These are phyloP conservation scores for Mallotus japonicus DNA, from an alignment of 441 rosid species.

Conservation along the genomic window DNA sequence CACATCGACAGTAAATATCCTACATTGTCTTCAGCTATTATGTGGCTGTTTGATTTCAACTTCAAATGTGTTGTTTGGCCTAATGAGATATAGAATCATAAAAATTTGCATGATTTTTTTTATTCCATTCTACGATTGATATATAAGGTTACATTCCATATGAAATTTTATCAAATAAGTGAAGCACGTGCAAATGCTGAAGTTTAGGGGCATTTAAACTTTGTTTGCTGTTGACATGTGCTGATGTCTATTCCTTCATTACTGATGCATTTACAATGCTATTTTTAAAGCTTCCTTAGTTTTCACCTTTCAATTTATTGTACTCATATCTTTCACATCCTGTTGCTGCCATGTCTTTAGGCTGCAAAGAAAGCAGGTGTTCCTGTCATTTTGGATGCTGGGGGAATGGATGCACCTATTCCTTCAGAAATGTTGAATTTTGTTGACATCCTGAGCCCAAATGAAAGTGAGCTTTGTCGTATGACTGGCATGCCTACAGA, in stretches of 20 bases:
- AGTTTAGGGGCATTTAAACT: background rate
- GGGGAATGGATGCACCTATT: conserved; percentile 86
- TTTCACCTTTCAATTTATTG: background rate
- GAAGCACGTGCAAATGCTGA: too few species aligned
- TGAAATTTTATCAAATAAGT: background rate
- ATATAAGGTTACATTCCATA: background rate
- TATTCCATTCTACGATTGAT: background rate
- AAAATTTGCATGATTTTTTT: background rate
- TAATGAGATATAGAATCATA: background rate
- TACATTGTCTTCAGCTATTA: background rate
- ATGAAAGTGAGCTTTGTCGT: conserved; percentile 81
- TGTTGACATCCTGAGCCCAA: conserved; percentile 83
- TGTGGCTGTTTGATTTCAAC: background rate
- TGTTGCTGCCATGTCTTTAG: conserved; percentile 35
- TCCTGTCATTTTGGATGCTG: conserved; percentile 85
- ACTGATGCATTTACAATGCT: background rate
- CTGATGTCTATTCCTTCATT: background rate
- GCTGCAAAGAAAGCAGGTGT: conserved; percentile 79
- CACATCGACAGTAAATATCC: background rate
- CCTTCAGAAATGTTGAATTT: conserved; percentile 53
- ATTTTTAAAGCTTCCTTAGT: background rate
- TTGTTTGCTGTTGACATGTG: too few species aligned
- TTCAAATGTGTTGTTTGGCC: background rate
- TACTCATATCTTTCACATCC: background rate
- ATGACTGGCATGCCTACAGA: conserved; percentile 80